A percentile compares a stretch with the other conserved stretches of the same genome.
phyloP scores from a whole-genome alignment of 2,329 filamentous ascomycete species.

The Cadophora sp. region DNA sequence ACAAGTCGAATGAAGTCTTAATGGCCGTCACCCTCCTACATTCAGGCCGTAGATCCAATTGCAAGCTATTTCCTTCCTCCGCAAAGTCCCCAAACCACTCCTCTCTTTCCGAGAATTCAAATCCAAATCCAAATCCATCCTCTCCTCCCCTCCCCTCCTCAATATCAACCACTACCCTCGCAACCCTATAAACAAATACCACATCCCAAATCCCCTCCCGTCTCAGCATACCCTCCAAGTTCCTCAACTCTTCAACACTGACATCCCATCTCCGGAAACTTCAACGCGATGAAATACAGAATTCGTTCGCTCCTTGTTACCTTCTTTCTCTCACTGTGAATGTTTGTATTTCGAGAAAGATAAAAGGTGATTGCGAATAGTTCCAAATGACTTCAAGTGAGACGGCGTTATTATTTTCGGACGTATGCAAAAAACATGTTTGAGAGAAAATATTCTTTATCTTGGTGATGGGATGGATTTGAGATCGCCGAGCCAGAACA shows the following conservation, averaged over 20 bases:
- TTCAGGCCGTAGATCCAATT: not conserved
- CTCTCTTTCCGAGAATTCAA: not conserved
- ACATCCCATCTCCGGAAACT: not conserved
- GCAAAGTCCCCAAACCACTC: not conserved
- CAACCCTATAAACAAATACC: not conserved
- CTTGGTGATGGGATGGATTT: too few species aligned
- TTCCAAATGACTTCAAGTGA: too few species aligned
- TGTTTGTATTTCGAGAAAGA: too few species aligned
- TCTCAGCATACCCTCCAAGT: constrained; percentile 1
- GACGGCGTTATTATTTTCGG: too few species aligned
- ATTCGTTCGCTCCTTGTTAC: too few species aligned
- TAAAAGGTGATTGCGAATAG: too few species aligned
- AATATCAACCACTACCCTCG: not conserved
- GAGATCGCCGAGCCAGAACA: too few species aligned
- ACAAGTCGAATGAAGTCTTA: not conserved
- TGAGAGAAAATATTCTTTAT: too few species aligned
- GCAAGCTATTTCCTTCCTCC: not conserved
- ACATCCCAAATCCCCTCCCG: constrained; percentile 6
- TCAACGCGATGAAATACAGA: constrained; percentile 4
- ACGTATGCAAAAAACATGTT: too few species aligned
- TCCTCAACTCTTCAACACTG: not conserved
- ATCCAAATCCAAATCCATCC: too few species aligned
- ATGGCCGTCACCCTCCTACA: constrained; percentile 1
- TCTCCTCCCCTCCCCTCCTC: not conserved
- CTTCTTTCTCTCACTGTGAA: too few species aligned